Evolutionary conservation across 768 basidiomycete genomes (phyloP).

Genomic region (Suillus paluster): DNA sequence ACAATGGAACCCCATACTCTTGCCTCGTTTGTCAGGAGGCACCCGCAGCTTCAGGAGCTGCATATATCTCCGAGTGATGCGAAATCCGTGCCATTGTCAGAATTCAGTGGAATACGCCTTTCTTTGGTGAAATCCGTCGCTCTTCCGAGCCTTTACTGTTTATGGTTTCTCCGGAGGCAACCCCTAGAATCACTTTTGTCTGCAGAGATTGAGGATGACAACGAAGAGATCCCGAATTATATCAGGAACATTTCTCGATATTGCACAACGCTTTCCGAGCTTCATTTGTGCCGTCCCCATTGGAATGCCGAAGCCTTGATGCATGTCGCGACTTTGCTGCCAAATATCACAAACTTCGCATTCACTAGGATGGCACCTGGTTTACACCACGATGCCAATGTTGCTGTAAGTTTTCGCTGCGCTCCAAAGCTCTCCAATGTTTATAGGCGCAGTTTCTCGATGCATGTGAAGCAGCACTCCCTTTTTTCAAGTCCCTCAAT

Average conservation of each 20-base stretch:
- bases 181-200: slow-evolving; percentile 3
- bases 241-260: background rate
- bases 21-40: slow-evolving; percentile 8
- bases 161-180: slow-evolving; percentile 8
- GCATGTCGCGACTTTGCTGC: background rate
- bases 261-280: background rate
- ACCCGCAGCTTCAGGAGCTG: slow-evolving; percentile 6
- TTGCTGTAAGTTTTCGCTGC: background rate
- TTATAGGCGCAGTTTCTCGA: slow-evolving; percentile 2
- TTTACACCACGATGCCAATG: background rate
- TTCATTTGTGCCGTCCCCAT: background rate
- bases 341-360: background rate
- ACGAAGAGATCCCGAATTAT: background rate
- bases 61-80: slow-evolving; percentile 6
- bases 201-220: slow-evolving; percentile 8
- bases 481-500: background rate
- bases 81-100: background rate
- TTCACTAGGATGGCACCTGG: background rate
- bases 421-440: background rate
- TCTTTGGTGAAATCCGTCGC: slow-evolving; percentile 1
- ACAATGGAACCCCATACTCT: slow-evolving; percentile 7
- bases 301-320: background rate
- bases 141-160: slow-evolving; percentile 5
- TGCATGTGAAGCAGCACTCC: slow-evolving; percentile 1
- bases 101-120: slow-evolving; percentile 8